A percentile compares a stretch with the other conserved stretches of the same genome.
phyloP scores from a whole-genome alignment of 2,329 filamentous ascomycete species.

The Aspergillus arachidicola region DNA sequence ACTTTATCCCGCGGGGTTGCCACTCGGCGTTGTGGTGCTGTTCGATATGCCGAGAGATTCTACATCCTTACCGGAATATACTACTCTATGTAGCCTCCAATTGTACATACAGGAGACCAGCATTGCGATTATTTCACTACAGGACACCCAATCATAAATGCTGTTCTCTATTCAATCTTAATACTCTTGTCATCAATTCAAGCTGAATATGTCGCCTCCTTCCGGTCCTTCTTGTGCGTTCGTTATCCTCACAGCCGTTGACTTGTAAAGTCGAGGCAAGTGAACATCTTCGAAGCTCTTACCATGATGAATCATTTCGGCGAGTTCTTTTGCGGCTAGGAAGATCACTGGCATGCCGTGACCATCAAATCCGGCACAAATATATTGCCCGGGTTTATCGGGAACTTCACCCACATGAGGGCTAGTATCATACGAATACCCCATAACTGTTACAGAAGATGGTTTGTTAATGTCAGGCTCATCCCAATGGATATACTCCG shows the following conservation, averaged over 20 bases:
- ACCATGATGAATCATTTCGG: constrained; percentile 54
- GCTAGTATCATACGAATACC: constrained; percentile 54
- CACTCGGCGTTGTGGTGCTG: not conserved
- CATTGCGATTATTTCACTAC: too few species aligned
- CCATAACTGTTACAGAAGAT: constrained; percentile 47
- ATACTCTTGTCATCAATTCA: not conserved
- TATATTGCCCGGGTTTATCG: constrained; percentile 53
- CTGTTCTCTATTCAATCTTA: too few species aligned
- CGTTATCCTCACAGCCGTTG: constrained; percentile 25
- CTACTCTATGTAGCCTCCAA: not conserved
- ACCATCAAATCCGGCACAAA: constrained; percentile 65
- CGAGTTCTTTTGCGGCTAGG: constrained; percentile 61
- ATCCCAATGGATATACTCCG: not conserved
- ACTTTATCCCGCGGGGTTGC: not conserved
- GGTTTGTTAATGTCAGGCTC: not conserved
- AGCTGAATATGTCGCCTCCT: constrained; percentile 20
- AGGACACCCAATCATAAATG: too few species aligned
- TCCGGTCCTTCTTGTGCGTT: constrained; percentile 20
- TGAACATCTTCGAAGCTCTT: constrained; percentile 31
- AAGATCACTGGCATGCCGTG: constrained; percentile 69
- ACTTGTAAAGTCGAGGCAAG: constrained; percentile 39
- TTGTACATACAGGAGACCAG: not conserved
- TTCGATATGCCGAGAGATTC: not conserved
- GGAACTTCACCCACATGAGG: constrained; percentile 58
- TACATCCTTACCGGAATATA: not conserved